These are phyloP conservation scores for Fusarium multiceps DNA, from an alignment of 2,329 filamentous ascomycete genomes.

Conservation along the genomic window DNA sequence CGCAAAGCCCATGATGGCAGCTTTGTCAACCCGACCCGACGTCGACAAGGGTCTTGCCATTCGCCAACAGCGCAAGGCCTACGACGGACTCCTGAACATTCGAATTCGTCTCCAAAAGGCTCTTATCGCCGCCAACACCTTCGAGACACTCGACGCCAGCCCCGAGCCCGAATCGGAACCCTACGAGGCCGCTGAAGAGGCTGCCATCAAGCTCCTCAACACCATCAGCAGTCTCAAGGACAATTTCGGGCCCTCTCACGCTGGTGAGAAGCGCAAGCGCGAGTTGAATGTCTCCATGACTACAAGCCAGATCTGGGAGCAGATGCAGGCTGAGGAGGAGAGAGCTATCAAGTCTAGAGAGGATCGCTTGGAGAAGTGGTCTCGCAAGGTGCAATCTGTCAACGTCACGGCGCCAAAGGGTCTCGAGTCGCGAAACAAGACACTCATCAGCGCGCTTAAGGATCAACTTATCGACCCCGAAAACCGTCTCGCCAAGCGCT, in stretches of 20 bases:
- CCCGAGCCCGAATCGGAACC: slow-evolving; percentile 58
- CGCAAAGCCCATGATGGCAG: slow-evolving; percentile 51
- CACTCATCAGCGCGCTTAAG: slow-evolving; percentile 73
- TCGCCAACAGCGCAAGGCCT: slow-evolving; percentile 84
- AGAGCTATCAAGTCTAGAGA: slow-evolving; percentile 70
- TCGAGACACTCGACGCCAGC: slow-evolving; percentile 61
- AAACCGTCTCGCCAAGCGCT: slow-evolving; percentile 73
- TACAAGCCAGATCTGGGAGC: slow-evolving; percentile 76
- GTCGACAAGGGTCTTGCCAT: slow-evolving; percentile 87
- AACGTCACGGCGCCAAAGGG: slow-evolving; percentile 46
- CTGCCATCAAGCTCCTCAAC: slow-evolving; percentile 86
- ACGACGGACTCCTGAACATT: slow-evolving; percentile 88
- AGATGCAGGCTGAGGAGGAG: slow-evolving; percentile 74
- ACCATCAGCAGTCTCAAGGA: slow-evolving; percentile 78
- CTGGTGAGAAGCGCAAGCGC: slow-evolving; percentile 72
- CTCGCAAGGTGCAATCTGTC: slow-evolving; percentile 72
- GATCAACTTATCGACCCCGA: slow-evolving; percentile 74
- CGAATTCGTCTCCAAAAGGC: slow-evolving; percentile 95
- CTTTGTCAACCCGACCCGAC: slow-evolving; percentile 61
- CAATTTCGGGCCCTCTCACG: slow-evolving; percentile 64
- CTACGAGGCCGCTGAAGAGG: slow-evolving; percentile 83
- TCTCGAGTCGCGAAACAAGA: slow-evolving; percentile 49
- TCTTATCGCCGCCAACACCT: slow-evolving; percentile 82
- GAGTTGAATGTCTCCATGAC: slow-evolving; percentile 65
- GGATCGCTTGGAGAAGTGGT: slow-evolving; percentile 89